Evolutionary conservation across 2,329 filamentous ascomycete genomes (phyloP), one percentile per base, ranked within the genome.

Genomic region (Lachnellula subtilissima): DNA sequence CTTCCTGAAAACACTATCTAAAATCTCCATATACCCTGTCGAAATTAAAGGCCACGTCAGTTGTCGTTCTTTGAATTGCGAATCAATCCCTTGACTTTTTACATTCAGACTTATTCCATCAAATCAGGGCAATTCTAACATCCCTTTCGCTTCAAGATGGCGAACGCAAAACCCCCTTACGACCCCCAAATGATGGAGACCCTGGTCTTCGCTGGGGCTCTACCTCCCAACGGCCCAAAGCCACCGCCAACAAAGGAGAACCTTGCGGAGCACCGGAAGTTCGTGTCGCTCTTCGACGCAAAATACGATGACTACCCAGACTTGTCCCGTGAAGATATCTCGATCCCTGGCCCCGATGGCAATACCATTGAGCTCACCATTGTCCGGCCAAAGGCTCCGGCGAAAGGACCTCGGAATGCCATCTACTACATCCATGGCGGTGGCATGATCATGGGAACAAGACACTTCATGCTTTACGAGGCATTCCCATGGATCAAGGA

Each of bases 371-470:
- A 54, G 17, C 32, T 60, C 45, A 54, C 60, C 2, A 55, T 62
- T 6, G 32, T 60, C 4, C 32, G 47, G 14, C 15, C 48, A 5
- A 51, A 48, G 7, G 35, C 12, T 9, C 45, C 48, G 22, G 32
- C 43, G 17, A 49, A 7, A 6, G 52, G 43, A 4, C 22, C 36
- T 5, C 37, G 50, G n/a, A 58, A 60, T 15, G 28, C 43, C 5
- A 56, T 64, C 19, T 61, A 50, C 40, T 78, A 83, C 63, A 77
- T 83, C 49, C 81, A 84, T 63, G 80, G 78, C 6, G 74, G 75
- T 11, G 75, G 75, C 1, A 74, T 70, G 62, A 52, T 64, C 6
- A 15, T 60, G 17, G 60, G 59, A 11, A 52, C 52, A 12, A 58
- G 59, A 11, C 25, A 52, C 19, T 56, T 58, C 69, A 69, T 32